Conservation (phyloP, 78 protist species). For the Goniomonas avonlea region DNA sequence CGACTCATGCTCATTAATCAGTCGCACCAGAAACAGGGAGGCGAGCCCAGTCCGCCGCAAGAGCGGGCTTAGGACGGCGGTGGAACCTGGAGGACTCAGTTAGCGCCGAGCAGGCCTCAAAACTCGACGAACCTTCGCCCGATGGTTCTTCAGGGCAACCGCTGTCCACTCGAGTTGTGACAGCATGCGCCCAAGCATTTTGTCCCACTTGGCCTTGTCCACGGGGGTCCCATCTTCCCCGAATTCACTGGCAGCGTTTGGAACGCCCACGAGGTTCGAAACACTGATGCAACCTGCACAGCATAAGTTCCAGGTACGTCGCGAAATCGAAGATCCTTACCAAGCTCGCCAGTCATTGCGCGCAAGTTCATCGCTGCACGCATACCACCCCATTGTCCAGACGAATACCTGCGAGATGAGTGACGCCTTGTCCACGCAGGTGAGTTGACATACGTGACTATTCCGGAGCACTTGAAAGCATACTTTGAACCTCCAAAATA, state of each 20-base stretch:
- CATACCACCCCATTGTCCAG: not conserved
- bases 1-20: too few species aligned
- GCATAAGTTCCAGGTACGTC: too few species aligned
- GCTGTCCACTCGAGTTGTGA: not conserved
- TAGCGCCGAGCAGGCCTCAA: too few species aligned
- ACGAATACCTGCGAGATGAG: too few species aligned
- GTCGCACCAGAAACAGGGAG: too few species aligned
- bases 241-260: not conserved
- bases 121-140: not conserved
- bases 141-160: not conserved
- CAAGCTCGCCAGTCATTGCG: not conserved
- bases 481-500: not conserved
- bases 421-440: too few species aligned
- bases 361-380: not conserved
- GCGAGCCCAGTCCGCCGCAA: too few species aligned
- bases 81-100: too few species aligned
- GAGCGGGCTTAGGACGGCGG: too few species aligned
- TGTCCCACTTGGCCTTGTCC: not conserved
- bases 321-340: too few species aligned
- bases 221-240: not conserved
- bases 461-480: not conserved
- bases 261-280: not conserved
- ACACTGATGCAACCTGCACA: too few species aligned
- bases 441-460: too few species aligned
- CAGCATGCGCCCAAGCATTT: not conserved